Conservation (phyloP, 2,329 filamentous ascomycete genomes). For the Pseudocercospora musae region DNA sequence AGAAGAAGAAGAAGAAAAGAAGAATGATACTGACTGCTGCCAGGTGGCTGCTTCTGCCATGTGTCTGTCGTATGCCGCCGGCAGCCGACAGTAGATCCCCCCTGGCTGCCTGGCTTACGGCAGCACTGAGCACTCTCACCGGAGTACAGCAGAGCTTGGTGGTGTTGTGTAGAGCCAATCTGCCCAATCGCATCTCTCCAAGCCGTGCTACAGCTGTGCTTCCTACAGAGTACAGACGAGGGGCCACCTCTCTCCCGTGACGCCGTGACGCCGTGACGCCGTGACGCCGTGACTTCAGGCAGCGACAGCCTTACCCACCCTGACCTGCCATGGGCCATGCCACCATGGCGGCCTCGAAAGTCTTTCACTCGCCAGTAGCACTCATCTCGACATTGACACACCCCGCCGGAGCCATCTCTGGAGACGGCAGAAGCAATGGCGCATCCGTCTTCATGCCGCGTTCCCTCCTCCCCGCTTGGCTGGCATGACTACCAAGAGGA, state of each 20-base stretch:
- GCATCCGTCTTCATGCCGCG: neutral
- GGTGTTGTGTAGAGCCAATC: too few relatives aligned
- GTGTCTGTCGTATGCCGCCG: neutral
- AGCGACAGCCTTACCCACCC: conserved; percentile 14
- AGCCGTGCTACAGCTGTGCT: conserved; percentile 8
- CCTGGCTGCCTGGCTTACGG: neutral
- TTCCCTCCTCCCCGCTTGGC: neutral
- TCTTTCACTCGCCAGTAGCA: neutral
- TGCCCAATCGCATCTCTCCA: conserved; percentile 9
- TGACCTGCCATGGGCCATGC: too few relatives aligned
- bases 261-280: too few relatives aligned
- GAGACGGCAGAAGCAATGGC: neutral
- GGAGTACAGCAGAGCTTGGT: conserved; percentile 1
- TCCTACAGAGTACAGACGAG: conserved; percentile 2
- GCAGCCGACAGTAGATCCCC: neutral
- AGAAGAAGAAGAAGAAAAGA: too few relatives aligned
- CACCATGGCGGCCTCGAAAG: neutral
- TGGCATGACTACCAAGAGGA: neutral
- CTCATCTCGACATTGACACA: neutral
- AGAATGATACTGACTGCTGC: too few relatives aligned
- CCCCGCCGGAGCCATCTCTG: neutral
- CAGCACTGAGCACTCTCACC: conserved; percentile 7
- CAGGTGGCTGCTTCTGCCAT: neutral
- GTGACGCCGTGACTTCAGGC: too few relatives aligned
- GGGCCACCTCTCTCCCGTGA: conserved; percentile 8